Percentiles rank a stretch among this genome's conserved stretches.
phyloP scores from a whole-genome alignment of 768 basidiomycete genomes.

The Panellus pusillus region DNA sequence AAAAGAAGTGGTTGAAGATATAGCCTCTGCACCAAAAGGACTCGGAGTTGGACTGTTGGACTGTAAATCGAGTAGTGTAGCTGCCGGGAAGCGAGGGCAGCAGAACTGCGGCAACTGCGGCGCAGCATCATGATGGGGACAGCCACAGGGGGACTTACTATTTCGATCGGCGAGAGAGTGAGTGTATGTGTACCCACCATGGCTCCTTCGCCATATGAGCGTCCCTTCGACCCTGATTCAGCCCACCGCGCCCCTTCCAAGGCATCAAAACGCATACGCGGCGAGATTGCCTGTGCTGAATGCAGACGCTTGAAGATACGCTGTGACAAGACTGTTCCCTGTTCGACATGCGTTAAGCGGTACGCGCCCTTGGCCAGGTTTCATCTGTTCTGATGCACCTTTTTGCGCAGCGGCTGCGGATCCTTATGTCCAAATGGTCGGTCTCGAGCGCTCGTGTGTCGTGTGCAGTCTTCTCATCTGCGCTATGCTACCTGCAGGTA shows the following conservation, averaged over 20 bases:
- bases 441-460: constrained; percentile 6
- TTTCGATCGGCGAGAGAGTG: too few species aligned
- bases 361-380: not conserved
- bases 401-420: constrained; percentile 36
- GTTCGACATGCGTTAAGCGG: constrained; percentile 52
- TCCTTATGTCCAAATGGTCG: constrained; percentile 54
- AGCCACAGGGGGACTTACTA: too few species aligned
- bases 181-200: too few species aligned
- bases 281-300: constrained; percentile 30
- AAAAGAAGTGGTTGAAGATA: too few species aligned
- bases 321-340: constrained; percentile 32
- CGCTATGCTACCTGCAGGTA: constrained; percentile 33
- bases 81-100: too few species aligned
- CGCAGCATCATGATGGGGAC: too few species aligned
- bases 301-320: constrained; percentile 44
- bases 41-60: too few species aligned
- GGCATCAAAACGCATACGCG: constrained; percentile 41
- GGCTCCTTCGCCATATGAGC: not conserved
- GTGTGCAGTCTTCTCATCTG: not conserved
- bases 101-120: too few species aligned
- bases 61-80: too few species aligned
- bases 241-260: constrained; percentile 29
- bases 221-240: constrained; percentile 5
- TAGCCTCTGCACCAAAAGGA: too few species aligned
- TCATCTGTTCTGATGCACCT: not conserved